Base-by-base conservation (phyloP, 805 yeast genomes). In the Kurtzmaniella fragi region DNA sequence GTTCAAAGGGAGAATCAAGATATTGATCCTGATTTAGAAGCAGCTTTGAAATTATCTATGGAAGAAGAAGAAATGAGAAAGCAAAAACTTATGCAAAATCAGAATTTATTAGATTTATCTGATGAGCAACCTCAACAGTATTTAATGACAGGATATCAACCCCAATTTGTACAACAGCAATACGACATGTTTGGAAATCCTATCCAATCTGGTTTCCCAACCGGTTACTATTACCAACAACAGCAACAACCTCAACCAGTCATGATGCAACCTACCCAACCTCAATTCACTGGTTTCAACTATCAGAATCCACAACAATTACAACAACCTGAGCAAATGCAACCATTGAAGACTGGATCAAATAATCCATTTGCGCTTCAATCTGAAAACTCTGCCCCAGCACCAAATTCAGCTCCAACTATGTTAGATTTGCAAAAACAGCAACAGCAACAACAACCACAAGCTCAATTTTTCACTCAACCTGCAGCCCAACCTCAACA, bases 1-100 rank as follows among this genome's bases (percentile, higher is more conserved):
- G 69, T 80, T 49, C 64, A 67, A 35, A 57, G 59, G 34, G 64
- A 57, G 26, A 46, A 42, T 2, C 57, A 48, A 5, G 73, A 67
- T 32, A 73, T 69, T 30, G 84, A 80, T 46, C 79, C 78, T 15
- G 88, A 82, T 20, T 67, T 85, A 36, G 75, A 76, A 42, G 75
- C 78, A 33, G 95, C 95, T 1, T 67, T 84, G 43, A 76, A 78
- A 59, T 70, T 86, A 48, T 77, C 86, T 32, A 63, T 80, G 52
- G 95, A 85, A 62, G 91, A 86, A 55, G 91, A 84, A 53, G 83
- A 81, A 60, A 67, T 73, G 67, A 70, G 84, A 70, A 67, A 72
- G 53, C 62, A 59, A 43, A 62, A 60, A 45, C 62, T 61, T 42
- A 56, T 52, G 36, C 74, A 71, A 43, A 64, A 66, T 42, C 67